Conservation (phyloP, 139 green algal genomes). For the Auxenochlorella pyrenoidosa region DNA sequence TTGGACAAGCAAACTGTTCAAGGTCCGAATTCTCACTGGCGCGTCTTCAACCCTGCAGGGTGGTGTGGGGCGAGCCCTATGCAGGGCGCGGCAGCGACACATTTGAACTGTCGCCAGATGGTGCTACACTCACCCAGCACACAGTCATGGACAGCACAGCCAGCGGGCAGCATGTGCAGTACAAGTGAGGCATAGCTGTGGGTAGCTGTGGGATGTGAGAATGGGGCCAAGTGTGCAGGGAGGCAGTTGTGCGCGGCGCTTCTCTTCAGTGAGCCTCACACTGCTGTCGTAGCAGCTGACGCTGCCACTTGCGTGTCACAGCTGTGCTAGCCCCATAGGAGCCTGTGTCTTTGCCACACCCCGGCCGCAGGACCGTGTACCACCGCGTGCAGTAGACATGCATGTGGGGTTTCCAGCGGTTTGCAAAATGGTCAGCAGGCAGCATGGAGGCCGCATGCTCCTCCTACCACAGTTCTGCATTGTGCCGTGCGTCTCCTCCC, state of each 20-base stretch:
- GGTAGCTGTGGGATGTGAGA: not conserved
- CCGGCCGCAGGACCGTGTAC: constrained; percentile 5
- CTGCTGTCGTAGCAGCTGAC: too few relatives aligned
- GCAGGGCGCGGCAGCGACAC: constrained; percentile 28
- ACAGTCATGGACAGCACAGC: constrained; percentile 21
- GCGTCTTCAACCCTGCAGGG: not conserved
- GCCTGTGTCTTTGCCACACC: too few relatives aligned
- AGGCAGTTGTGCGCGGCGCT: not conserved
- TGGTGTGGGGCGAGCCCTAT: constrained; percentile 24
- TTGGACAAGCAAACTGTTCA: too few relatives aligned
- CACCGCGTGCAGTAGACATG: not conserved
- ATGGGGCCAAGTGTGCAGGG: not conserved
- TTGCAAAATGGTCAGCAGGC: too few relatives aligned
- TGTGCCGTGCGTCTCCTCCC: too few relatives aligned
- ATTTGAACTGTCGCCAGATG: constrained; percentile 29
- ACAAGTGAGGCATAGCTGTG: not conserved
- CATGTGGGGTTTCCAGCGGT: too few relatives aligned
- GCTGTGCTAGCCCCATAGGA: too few relatives aligned
- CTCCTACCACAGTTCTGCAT: too few relatives aligned
- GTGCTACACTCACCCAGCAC: constrained; percentile 20
- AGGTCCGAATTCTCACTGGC: too few relatives aligned
- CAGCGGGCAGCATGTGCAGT: not conserved
- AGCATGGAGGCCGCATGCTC: too few relatives aligned
- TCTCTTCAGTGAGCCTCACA: too few relatives aligned
- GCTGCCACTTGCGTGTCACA: too few relatives aligned